A percentile compares a stretch with the other conserved stretches of the same genome.
These are phyloP conservation scores for Geotrichum australiense DNA, from an alignment of 1,139 yeast genomes.

Conservation along the genomic window DNA sequence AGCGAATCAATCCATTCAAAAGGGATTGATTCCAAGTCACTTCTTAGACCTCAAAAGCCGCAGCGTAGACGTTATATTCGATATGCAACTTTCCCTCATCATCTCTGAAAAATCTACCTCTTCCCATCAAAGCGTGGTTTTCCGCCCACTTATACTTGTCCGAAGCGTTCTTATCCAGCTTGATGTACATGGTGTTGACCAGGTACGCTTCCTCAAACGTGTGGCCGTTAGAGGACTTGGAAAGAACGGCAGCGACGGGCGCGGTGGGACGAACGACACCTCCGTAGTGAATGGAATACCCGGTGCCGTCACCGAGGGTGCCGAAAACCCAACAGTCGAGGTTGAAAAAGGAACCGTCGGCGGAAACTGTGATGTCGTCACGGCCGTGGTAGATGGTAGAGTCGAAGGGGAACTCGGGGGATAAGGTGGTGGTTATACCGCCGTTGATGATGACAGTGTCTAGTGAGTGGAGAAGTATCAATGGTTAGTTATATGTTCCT, in stretches of 20 bases:
- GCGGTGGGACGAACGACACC: conserved; percentile 42
- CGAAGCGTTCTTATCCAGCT: conserved; percentile 38
- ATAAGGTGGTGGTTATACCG: conserved; percentile 36
- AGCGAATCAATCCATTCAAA: too few relatives aligned
- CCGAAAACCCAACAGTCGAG: conserved; percentile 48
- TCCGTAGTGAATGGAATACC: conserved; percentile 35
- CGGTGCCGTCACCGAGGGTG: conserved; percentile 37
- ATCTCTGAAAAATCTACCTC: conserved; percentile 49
- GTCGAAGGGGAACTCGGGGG: conserved; percentile 34
- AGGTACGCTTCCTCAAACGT: conserved; percentile 43
- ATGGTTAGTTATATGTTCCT: neutral
- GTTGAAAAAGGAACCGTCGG: conserved; percentile 20
- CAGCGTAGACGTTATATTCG: conserved; percentile 42
- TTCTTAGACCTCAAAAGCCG: too few relatives aligned
- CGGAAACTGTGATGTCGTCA: conserved; percentile 42
- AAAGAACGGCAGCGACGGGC: conserved; percentile 35
- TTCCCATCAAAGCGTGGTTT: conserved; percentile 43
- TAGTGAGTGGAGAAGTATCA: neutral
- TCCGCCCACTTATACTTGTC: conserved; percentile 44
- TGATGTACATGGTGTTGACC: conserved; percentile 42
- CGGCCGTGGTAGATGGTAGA: conserved; percentile 36
- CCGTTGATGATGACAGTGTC: conserved; percentile 28
- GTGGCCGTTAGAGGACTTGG: conserved; percentile 31
- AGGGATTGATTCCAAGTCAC: too few relatives aligned
- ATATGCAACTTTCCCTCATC: conserved; percentile 40